Evolutionary conservation across 1,284 basidiomycete genomes (phyloP).

Genomic region (Naganishia cerealis): DNA sequence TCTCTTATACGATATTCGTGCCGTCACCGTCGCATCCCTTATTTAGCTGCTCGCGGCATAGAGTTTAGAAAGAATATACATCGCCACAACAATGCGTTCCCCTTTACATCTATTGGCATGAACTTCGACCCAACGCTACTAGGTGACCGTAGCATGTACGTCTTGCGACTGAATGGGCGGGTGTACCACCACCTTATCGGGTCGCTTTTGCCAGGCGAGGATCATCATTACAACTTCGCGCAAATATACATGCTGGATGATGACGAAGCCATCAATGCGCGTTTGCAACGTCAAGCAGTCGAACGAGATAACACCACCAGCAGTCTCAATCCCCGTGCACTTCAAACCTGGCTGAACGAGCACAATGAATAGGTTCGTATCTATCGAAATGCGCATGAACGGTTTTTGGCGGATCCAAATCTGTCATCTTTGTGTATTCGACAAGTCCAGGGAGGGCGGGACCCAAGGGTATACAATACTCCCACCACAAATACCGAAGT

Average conservation of each 20-base stretch:
- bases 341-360: not conserved
- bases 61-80: constrained; percentile 5
- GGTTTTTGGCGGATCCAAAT: not conserved
- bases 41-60: too few relatives aligned
- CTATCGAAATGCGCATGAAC: constrained; percentile 1
- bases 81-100: constrained; percentile 9
- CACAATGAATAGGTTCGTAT: not conserved
- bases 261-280: not conserved
- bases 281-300: not conserved
- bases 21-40: too few relatives aligned
- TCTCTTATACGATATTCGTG: too few relatives aligned
- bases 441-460: not conserved
- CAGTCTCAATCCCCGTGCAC: too few relatives aligned
- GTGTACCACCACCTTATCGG: constrained; percentile 10
- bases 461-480: constrained; percentile 1
- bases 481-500: not conserved
- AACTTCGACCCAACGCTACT: not conserved
- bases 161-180: not conserved
- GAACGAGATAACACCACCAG: too few relatives aligned
- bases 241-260: constrained; percentile 11
- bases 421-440: not conserved
- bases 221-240: not conserved
- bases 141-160: not conserved
- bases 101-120: constrained; percentile 13
- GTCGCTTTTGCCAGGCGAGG: not conserved